Conservation (phyloP, 2,329 filamentous ascomycete genomes). For the Fusarium sacchari region DNA sequence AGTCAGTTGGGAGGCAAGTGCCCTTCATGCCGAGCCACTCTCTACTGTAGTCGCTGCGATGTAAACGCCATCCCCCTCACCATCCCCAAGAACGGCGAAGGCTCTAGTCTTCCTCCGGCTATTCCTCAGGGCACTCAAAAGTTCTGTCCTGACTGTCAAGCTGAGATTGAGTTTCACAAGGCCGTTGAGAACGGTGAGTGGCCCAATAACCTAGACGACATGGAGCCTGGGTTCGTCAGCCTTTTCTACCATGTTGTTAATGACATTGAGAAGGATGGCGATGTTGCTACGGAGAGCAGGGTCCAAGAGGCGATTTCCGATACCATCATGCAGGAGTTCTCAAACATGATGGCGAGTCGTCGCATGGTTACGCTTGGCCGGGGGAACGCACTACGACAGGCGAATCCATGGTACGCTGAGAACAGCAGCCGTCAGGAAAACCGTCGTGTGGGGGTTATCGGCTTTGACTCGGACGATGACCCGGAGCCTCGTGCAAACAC, state of each 20-base stretch:
- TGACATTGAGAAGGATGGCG: neutral
- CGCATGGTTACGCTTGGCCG: neutral
- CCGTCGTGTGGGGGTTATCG: neutral
- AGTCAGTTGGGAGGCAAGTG: neutral
- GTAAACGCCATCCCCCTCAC: neutral
- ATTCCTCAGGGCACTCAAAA: neutral
- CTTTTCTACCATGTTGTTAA: slow-evolving; percentile 29
- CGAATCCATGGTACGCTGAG: neutral
- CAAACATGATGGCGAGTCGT: neutral
- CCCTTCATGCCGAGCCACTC: slow-evolving; percentile 21
- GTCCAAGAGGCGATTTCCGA: neutral
- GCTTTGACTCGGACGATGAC: neutral
- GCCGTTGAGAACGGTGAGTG: slow-evolving; percentile 10
- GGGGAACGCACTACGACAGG: too few relatives aligned
- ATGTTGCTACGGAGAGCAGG: accelerated
- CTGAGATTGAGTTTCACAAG: neutral
- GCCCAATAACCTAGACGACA: neutral
- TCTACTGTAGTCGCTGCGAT: slow-evolving; percentile 8
- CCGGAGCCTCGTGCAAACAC: neutral
- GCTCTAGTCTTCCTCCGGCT: neutral
- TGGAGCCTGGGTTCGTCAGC: slow-evolving; percentile 25
- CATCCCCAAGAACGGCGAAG: neutral
- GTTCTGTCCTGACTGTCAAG: slow-evolving; percentile 26
- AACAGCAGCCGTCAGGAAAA: neutral
- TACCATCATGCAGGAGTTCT: slow-evolving; percentile 23